A percentile compares a stretch with the other conserved stretches of the same genome.
These are phyloP conservation scores for Darksidea phi DNA, from an alignment of 495 filamentous ascomycete species.

Conservation along the genomic window DNA sequence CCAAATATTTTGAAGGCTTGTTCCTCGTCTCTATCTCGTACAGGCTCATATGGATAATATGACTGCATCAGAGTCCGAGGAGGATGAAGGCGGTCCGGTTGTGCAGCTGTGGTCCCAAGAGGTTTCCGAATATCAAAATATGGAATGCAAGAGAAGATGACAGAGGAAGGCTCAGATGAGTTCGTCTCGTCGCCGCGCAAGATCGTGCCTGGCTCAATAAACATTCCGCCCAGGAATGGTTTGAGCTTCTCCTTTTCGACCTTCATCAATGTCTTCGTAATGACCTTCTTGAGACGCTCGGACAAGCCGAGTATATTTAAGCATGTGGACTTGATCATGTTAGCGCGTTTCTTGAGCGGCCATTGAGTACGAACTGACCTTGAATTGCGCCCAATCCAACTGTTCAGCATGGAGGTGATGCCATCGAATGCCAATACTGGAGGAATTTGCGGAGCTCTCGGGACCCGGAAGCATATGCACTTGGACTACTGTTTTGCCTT, in stretches of 20 bases:
- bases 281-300: not conserved
- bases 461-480: constrained; percentile 19
- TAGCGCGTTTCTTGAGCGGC: not conserved
- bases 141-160: constrained; percentile 31
- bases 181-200: constrained; percentile 17
- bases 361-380: not conserved
- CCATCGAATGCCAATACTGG: constrained; percentile 9
- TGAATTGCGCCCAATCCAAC: constrained; percentile 28
- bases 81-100: constrained; percentile 14
- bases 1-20: constrained; percentile 27
- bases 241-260: constrained; percentile 27
- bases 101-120: not conserved
- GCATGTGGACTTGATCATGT: constrained; percentile 8
- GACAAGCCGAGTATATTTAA: constrained; percentile 11
- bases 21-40: constrained; percentile 27
- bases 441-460: not conserved
- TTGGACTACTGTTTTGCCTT: constrained; percentile 13
- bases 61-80: constrained; percentile 29
- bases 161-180: constrained; percentile 10
- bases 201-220: constrained; percentile 33
- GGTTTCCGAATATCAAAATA: constrained; percentile 21
- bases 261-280: constrained; percentile 14
- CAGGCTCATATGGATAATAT: constrained; percentile 28
- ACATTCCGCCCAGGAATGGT: constrained; percentile 22
- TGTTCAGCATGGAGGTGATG: constrained; percentile 13